Evolutionary conservation across 2,329 filamentous ascomycete species (phyloP), one percentile per base, ranked within the genome.

Genomic region (Exophiala alcalophila): DNA sequence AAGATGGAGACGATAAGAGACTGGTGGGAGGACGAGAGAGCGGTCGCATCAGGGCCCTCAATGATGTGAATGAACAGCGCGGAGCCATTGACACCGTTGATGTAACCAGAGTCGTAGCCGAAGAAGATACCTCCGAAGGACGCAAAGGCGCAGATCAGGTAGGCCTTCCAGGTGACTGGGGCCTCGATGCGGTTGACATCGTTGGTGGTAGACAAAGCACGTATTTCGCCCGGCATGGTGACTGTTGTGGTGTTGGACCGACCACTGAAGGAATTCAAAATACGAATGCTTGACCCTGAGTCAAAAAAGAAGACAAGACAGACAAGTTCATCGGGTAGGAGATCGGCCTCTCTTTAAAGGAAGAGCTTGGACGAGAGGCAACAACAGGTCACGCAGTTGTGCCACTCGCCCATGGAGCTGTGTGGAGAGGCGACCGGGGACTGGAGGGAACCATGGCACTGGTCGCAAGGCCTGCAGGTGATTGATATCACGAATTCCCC

Each of bases 1-100:
- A 91, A 77, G 56, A 91, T 88, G 14, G 84, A 87, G 60, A 81
- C 81, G 61, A 89, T 82, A 36, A 84, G 69, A 14, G 78, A 81
- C 55, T 76, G 71, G 34, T 70, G 67, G 43, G 61, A 66, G 7
- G 72, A 67, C 3, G 70, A 65, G 15, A 78, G 53, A 3, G 63
- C 42, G 2, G 61, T 53, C 41, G 55, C 55, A 30, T 38, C 23
- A 18, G 18, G 35, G 29, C 55, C 55, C 34, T 65, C 59, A 31
- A 67, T 65, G 12, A 59, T 52, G 1, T 62, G 44, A 42, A 69
- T 72, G 61, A 76, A 76, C 53, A 65, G 66, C n/a, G 57, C 46
- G 66, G 73, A 74, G 38, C 63, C 71, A 50, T 75, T 61, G 42
- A 76, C 72, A 50, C 71, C 71, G 55, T 64, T 68, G 61, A 77